Conservation (phyloP, 306 rosid species). For the Quercus robur region DNA sequence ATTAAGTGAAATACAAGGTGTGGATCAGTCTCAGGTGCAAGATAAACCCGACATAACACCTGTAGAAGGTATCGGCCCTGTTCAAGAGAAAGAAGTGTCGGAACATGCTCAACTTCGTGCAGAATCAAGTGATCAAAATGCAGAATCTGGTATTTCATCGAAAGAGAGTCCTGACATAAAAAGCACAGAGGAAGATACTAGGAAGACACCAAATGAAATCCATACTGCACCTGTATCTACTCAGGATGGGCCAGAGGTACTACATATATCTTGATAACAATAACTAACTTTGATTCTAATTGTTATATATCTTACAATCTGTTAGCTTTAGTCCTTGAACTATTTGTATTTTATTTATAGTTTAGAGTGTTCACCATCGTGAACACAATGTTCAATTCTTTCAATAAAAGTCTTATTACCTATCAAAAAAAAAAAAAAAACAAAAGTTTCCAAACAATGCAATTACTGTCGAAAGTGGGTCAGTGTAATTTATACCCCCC, state of each 20-base stretch:
- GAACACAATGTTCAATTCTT: no score
- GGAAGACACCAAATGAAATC: conserved; percentile 24
- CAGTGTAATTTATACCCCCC: neutral
- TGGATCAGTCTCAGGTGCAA: conserved; percentile 31
- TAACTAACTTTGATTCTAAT: no score
- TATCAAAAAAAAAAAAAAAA: no score
- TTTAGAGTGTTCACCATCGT: no score
- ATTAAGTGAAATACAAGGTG: conserved; percentile 38
- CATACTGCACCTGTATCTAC: conserved; percentile 37
- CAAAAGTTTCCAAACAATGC: neutral
- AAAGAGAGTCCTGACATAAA: conserved; percentile 30
- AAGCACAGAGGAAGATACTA: conserved; percentile 28
- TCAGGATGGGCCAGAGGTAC: conserved; percentile 50
- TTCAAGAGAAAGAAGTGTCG: conserved; percentile 40
- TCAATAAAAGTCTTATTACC: no score
- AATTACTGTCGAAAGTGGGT: neutral
- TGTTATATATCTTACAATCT: no score
- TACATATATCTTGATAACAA: neutral
- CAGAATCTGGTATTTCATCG: conserved; percentile 27
- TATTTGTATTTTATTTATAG: no score
- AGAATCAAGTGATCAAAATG: conserved; percentile 32
- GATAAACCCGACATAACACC: conserved; percentile 31
- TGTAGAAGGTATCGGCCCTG: conserved; percentile 24
- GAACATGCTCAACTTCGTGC: conserved; percentile 33
- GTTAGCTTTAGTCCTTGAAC: no score